phyloP scores from a whole-genome alignment of 176 grass and related monocot genomes.

The Cymbopogon citratus region DNA sequence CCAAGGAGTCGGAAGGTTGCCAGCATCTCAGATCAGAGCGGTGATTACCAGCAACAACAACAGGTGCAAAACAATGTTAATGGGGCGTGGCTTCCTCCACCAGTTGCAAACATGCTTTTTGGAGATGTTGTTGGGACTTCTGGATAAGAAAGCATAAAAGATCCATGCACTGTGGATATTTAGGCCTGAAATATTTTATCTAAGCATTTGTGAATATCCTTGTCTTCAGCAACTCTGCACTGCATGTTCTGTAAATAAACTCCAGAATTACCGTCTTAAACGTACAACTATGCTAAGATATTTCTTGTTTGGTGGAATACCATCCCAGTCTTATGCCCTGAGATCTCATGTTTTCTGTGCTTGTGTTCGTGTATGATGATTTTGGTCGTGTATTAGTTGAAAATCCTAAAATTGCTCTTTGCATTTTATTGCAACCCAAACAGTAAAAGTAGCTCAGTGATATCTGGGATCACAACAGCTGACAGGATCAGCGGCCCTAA shows the following conservation, averaged over 20 bases:
- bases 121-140: slow-evolving; percentile 35
- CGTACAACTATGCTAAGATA: neutral
- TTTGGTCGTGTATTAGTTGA: neutral
- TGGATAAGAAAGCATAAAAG: slow-evolving; percentile 26
- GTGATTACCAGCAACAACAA: slow-evolving; percentile 31
- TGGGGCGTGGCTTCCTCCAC: slow-evolving; percentile 49
- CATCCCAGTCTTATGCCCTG: neutral
- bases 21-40: slow-evolving; percentile 23
- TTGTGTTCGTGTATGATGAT: neutral
- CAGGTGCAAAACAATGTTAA: slow-evolving; percentile 24
- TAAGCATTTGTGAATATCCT: slow-evolving; percentile 17
- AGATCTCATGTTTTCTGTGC: neutral
- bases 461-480: neutral
- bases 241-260: neutral
- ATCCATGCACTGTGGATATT: slow-evolving; percentile 17
- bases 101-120: slow-evolving; percentile 77
- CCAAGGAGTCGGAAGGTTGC: slow-evolving; percentile 52
- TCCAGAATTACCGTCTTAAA: neutral
- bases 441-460: neutral
- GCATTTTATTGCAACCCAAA: neutral
- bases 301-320: neutral
- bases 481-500: neutral
- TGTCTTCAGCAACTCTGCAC: neutral
- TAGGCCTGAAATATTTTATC: slow-evolving; percentile 21
- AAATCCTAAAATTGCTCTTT: neutral